Evolutionary conservation across 495 filamentous ascomycete genomes (phyloP).

Genomic region (Pseudevernia furfuracea): DNA sequence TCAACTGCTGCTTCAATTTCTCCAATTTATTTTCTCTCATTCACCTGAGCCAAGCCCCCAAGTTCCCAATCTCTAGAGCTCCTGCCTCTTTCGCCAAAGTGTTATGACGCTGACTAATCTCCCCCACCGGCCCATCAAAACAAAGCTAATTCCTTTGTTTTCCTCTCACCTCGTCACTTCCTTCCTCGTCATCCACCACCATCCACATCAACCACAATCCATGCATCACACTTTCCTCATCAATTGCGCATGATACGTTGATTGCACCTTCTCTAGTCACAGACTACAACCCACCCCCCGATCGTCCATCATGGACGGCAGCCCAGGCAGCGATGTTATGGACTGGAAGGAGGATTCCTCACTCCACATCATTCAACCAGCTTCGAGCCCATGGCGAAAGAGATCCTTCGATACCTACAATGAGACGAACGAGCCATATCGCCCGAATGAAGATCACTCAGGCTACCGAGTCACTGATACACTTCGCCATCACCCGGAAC

Average conservation of each 20-base stretch:
- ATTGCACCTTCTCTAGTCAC: not conserved
- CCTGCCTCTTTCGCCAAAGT: not conserved
- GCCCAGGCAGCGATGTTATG: not conserved
- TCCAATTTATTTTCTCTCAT: not conserved
- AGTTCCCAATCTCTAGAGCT: not conserved
- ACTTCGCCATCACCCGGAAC: not conserved
- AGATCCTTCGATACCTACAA: slow-evolving; percentile 4
- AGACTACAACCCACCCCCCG: not conserved
- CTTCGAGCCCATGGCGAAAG: not conserved
- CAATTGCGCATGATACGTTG: not conserved
- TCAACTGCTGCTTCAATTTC: slow-evolving; percentile 4
- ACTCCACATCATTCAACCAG: slow-evolving; percentile 6
- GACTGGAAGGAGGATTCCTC: not conserved
- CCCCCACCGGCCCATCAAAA: not conserved
- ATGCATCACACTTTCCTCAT: not conserved
- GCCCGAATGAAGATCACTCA: not conserved
- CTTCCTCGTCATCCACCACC: not conserved
- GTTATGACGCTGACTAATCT: not conserved
- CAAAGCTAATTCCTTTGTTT: not conserved
- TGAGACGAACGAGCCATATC: not conserved
- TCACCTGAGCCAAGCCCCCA: not conserved
- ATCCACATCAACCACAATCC: not conserved
- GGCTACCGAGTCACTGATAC: not conserved
- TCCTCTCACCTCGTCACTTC: slow-evolving; percentile 1
- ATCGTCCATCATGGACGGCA: not conserved